Conservation (phyloP, 805 yeast species). For the Jamesozyma piceae region DNA sequence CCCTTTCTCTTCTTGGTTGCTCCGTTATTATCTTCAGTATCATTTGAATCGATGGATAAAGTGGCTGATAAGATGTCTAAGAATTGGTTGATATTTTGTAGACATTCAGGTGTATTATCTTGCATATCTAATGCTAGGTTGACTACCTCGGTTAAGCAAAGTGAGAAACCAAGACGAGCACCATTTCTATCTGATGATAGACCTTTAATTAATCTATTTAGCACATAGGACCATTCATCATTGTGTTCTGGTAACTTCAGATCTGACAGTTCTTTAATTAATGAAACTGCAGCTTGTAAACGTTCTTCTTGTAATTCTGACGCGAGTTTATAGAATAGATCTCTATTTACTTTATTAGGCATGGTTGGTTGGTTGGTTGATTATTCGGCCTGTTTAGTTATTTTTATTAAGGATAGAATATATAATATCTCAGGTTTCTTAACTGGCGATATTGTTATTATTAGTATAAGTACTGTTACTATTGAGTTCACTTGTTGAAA, state of each 20-base stretch:
- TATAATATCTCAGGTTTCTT: too few relatives aligned
- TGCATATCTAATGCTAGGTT: conserved; percentile 28
- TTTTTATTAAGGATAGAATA: too few relatives aligned
- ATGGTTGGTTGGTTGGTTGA: neutral
- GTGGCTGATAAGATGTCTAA: conserved; percentile 15
- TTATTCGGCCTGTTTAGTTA: too few relatives aligned
- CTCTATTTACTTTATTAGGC: conserved; percentile 44
- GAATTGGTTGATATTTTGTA: conserved; percentile 17
- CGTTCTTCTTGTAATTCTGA: conserved; percentile 70
- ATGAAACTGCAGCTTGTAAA: conserved; percentile 55
- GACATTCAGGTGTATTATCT: conserved; percentile 9
- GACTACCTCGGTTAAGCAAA: conserved; percentile 68
- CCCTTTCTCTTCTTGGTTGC: conserved; percentile 48
- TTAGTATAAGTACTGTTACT: neutral
- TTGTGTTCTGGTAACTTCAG: conserved; percentile 27
- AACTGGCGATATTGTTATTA: too few relatives aligned
- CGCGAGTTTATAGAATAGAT: conserved; percentile 66
- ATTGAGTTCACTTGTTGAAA: too few relatives aligned
- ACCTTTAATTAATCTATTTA: conserved; percentile 71
- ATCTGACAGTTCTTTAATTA: conserved; percentile 49
- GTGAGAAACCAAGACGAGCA: conserved; percentile 80
- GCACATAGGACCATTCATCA: conserved; percentile 74
- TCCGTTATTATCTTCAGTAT: conserved; percentile 30
- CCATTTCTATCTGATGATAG: conserved; percentile 72
- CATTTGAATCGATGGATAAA: conserved; percentile 34